Conservation (phyloP, 306 rosid species). For the Vigna unguiculata region DNA sequence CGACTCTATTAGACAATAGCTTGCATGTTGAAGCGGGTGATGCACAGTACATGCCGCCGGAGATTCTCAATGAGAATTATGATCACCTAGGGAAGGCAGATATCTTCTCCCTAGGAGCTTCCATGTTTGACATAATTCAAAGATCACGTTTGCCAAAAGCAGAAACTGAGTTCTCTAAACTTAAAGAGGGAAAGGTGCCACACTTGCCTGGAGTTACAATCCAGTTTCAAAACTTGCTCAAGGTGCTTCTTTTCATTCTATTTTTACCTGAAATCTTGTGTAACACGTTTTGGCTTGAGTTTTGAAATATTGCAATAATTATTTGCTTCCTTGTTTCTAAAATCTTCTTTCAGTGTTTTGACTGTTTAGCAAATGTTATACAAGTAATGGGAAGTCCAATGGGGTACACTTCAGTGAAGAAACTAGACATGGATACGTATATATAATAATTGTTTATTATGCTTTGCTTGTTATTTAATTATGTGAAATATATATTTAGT, state of each 20-base stretch:
- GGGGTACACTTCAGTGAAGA: background rate
- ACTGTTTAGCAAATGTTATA: background rate
- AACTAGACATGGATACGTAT: background rate
- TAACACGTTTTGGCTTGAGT: background rate
- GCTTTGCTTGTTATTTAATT: too few species aligned
- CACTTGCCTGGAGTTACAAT: background rate
- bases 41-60: constrained; percentile 88
- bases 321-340: background rate
- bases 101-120: constrained; percentile 44
- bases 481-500: too few species aligned
- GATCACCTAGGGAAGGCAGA: constrained; percentile 78
- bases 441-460: too few species aligned
- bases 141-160: background rate
- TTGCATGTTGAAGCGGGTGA: constrained; percentile 87
- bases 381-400: background rate
- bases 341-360: background rate
- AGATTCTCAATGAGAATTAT: constrained; percentile 69
- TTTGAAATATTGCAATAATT: too few species aligned
- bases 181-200: background rate
- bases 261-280: too few species aligned
- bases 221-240: background rate
- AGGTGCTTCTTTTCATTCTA: background rate
- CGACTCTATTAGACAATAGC: constrained; percentile 70
- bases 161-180: background rate
- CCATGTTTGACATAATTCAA: background rate